These are phyloP conservation scores for Rubia balearica DNA, from an alignment of 305 asterid genomes.

Conservation along the genomic window DNA sequence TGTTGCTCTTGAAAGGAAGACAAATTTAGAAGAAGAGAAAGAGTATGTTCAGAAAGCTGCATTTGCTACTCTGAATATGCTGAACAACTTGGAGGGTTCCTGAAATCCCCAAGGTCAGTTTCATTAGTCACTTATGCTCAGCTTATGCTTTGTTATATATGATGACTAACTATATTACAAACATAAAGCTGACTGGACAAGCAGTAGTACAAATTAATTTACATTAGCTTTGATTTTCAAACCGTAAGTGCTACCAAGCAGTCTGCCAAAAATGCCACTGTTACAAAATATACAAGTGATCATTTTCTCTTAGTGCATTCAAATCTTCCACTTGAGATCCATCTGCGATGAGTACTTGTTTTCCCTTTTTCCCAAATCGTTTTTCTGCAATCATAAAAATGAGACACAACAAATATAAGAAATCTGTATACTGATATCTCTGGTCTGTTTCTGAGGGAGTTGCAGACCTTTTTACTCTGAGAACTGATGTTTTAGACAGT, in stretches of 20 bases:
- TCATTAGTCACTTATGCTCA: not conserved
- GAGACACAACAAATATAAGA: not conserved
- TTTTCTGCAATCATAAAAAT: slow-evolving; percentile 45
- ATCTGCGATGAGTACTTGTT: slow-evolving; percentile 52
- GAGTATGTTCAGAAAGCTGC: slow-evolving; percentile 74
- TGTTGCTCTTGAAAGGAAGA: slow-evolving; percentile 61
- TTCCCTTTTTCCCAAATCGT: slow-evolving; percentile 63
- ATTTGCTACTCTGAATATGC: slow-evolving; percentile 67
- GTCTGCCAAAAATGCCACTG: not conserved
- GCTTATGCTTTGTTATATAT: not conserved
- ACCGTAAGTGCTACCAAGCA: not conserved
- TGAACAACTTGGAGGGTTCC: slow-evolving; percentile 34
- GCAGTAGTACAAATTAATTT: not conserved
- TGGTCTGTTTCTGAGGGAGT: not conserved
- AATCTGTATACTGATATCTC: not conserved
- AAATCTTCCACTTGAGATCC: slow-evolving; percentile 72
- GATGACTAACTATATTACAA: not conserved
- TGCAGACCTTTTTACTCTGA: not conserved
- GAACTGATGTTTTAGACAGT: not conserved
- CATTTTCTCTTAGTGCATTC: slow-evolving; percentile 64
- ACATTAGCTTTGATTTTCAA: not conserved
- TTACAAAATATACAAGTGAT: slow-evolving; percentile 64
- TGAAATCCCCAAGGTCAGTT: slow-evolving; percentile 34
- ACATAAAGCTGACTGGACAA: not conserved
- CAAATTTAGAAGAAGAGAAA: slow-evolving; percentile 56